phyloP scores from a whole-genome alignment of 106 monocot species.

The Apostasia shenzhenica region DNA sequence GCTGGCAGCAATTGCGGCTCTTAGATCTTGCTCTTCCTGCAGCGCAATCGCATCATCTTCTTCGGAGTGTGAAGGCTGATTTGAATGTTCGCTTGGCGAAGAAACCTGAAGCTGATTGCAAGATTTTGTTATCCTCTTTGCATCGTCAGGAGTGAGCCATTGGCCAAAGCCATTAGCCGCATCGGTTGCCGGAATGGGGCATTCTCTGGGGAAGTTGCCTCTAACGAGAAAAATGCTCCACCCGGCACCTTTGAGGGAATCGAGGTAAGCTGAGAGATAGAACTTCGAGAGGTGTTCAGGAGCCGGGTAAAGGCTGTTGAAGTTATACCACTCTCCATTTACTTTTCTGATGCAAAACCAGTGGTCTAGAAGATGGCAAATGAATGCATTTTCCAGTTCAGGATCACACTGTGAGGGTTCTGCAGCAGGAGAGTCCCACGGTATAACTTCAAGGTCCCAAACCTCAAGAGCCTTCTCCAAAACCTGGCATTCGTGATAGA shows the following conservation, averaged over 20 bases:
- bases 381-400: slow-evolving; percentile 81
- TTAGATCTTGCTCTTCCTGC: slow-evolving; percentile 77
- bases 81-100: slow-evolving; percentile 1
- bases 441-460: slow-evolving; percentile 87
- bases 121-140: slow-evolving; percentile 63
- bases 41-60: slow-evolving; percentile 40
- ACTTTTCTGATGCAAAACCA: slow-evolving; percentile 99
- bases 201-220: slow-evolving; percentile 89
- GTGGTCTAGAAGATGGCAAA: slow-evolving; percentile 80
- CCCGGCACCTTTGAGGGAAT: slow-evolving; percentile 68
- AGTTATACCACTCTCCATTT: slow-evolving; percentile 93
- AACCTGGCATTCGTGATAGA: slow-evolving; percentile 30
- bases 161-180: slow-evolving; percentile 64
- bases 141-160: slow-evolving; percentile 94
- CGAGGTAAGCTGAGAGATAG: slow-evolving; percentile 86
- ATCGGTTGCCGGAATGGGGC: slow-evolving; percentile 57
- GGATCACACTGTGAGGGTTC: slow-evolving; percentile 66
- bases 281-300: slow-evolving; percentile 93
- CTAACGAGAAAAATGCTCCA: slow-evolving; percentile 97
- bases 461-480: slow-evolving; percentile 83
- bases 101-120: slow-evolving; percentile 40
- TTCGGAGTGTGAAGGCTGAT: neutral
- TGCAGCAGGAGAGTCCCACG: slow-evolving; percentile 59
- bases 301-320: slow-evolving; percentile 91
- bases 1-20: slow-evolving; percentile 89